phyloP scores from a whole-genome alignment of 768 basidiomycete genomes.

The Kwoniella sp. region DNA sequence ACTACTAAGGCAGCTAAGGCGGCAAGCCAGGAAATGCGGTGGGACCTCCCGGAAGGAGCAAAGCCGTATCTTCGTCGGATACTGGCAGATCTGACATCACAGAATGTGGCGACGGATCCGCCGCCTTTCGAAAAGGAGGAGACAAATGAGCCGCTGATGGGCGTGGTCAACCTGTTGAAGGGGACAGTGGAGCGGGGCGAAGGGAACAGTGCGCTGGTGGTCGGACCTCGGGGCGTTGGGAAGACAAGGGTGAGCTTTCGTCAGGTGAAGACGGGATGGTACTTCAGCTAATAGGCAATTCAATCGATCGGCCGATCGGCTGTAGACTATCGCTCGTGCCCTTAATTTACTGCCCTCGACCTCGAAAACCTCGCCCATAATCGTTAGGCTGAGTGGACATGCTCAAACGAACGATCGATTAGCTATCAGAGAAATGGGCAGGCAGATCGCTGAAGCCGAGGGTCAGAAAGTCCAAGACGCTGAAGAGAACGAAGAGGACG shows the following conservation, averaged over 20 bases:
- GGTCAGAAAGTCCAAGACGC: constrained; percentile 62
- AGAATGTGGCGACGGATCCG: constrained; percentile 19
- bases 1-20: constrained; percentile 1
- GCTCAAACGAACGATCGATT: constrained; percentile 80
- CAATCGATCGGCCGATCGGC: not conserved
- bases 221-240: constrained; percentile 83
- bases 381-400: constrained; percentile 82
- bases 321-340: constrained; percentile 37
- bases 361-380: constrained; percentile 61
- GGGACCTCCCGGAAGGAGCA: constrained; percentile 20
- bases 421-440: constrained; percentile 89
- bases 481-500: constrained; percentile 57
- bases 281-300: too few relatives aligned
- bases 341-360: constrained; percentile 41
- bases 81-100: constrained; percentile 28
- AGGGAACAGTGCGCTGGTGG: constrained; percentile 87
- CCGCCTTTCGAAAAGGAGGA: constrained; percentile 42
- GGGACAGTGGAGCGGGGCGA: constrained; percentile 80
- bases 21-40: constrained; percentile 4
- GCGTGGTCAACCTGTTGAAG: constrained; percentile 67
- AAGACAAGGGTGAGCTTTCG: constrained; percentile 69
- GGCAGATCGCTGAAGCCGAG: constrained; percentile 65
- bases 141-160: constrained; percentile 60
- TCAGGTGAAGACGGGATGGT: not conserved
- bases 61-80: constrained; percentile 28